Base-by-base conservation (phyloP, 1,284 basidiomycete genomes). In the Stereum hirsutum region DNA sequence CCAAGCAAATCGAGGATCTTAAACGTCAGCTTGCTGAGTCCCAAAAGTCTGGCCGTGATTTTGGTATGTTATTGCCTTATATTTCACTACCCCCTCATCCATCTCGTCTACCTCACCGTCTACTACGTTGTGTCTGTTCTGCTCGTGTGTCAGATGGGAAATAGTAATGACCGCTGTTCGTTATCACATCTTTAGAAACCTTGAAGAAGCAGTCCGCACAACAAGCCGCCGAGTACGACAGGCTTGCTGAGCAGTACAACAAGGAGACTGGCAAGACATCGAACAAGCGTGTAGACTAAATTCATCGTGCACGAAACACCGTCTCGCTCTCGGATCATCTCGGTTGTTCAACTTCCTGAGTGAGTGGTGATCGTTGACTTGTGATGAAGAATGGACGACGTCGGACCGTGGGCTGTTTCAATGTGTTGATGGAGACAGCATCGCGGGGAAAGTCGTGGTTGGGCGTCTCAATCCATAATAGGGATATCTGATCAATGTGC, bases 131-230 rank as follows among this genome's bases (percentile, higher is more conserved):
- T n/a, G n/a, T n/a, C n/a, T n/a, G 11, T 36, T 26, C 8, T 21
- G 32, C 14, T 31, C 24, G 12, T 4, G 23, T 23, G 11, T 8
- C 17, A 32, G 6, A 36, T 39, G 30, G 35, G 25, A 26, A 6
- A 30, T 28, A 30, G 6, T 14, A 15, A 24, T 26, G 24, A 35
- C 35, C 15, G 31, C n/a, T 45, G 1, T 3, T 28, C 4, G n/a
- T n/a, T n/a, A n/a, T n/a, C n/a, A n/a, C n/a, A n/a, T n/a, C n/a
- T n/a, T n/a, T 49, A 88, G 87, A 79, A 28, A 84, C 79, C n/a
- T 63, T 92, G 47, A 89, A 89, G 70, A 84, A 82, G 62, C 89
- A 93, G 61, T 82, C 86, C 0, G 59, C 69, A 3, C 82, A 88
- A 54, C 88, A 90, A 54, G 78, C 76, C 2, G 66, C 66, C 25